These are phyloP conservation scores for Arthrobotrys sphaeroides DNA, from an alignment of 2,329 filamentous ascomycete species.

Conservation along the genomic window DNA sequence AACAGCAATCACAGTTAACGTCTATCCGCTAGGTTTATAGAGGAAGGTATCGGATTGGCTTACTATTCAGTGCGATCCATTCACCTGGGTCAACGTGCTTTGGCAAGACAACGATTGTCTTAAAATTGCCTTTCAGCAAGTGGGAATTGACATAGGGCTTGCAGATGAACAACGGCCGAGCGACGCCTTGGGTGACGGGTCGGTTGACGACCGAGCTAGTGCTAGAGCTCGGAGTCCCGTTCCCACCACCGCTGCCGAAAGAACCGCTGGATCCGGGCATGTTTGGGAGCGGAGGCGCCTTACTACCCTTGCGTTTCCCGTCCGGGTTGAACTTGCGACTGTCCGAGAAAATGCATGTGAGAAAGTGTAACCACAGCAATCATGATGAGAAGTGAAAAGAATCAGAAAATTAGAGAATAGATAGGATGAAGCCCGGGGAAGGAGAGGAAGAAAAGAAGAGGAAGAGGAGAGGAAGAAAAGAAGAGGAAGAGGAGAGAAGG, in stretches of 20 bases:
- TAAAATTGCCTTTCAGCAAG: constrained; percentile 87
- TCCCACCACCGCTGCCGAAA: constrained; percentile 14
- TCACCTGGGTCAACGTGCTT: constrained; percentile 94
- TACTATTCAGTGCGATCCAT: constrained; percentile 96
- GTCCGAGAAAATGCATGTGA: constrained; percentile 15
- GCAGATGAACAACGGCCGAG: constrained; percentile 64
- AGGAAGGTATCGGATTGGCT: constrained; percentile 56
- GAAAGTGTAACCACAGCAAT: neutral
- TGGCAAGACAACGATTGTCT: constrained; percentile 90
- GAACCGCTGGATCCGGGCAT: constrained; percentile 45
- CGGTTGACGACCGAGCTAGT: constrained; percentile 67
- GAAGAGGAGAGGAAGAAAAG: neutral
- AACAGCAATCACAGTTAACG: neutral
- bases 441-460: neutral
- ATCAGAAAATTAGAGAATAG: neutral
- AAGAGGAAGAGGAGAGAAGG: neutral
- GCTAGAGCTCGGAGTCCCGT: constrained; percentile 62
- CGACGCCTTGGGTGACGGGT: constrained; percentile 60
- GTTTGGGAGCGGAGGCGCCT: constrained; percentile 44
- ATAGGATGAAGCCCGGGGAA: neutral
- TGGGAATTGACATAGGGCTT: constrained; percentile 60
- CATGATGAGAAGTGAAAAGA: neutral
- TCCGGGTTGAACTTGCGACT: constrained; percentile 52
- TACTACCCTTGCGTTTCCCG: constrained; percentile 41
- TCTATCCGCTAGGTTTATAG: neutral